A percentile compares a stretch with the other conserved stretches of the same genome.
Evolutionary conservation across 345 rosid species (phyloP).

Genomic region (Clarkia xantiana): DNA sequence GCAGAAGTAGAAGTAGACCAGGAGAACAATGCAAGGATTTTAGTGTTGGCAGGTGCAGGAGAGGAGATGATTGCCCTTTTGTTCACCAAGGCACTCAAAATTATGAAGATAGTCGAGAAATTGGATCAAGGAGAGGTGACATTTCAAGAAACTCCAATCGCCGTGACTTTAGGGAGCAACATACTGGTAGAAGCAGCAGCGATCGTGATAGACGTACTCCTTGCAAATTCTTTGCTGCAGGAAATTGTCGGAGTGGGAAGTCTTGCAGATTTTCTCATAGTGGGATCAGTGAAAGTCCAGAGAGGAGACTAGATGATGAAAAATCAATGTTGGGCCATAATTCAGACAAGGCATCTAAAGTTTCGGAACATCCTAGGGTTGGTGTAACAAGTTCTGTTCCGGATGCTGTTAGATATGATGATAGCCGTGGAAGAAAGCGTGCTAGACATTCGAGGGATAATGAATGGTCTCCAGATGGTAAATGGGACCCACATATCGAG

Average conservation of each 20-base stretch:
- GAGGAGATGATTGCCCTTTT: conserved; percentile 46
- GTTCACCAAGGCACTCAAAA: conserved; percentile 35
- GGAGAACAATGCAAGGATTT: conserved; percentile 49
- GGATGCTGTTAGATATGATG: conserved; percentile 7
- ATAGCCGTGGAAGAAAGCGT: conserved; percentile 9
- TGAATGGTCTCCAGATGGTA: no score
- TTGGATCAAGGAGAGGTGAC: conserved; percentile 30
- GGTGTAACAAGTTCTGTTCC: conserved; percentile 9
- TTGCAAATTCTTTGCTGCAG: conserved; percentile 73
- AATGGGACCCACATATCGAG: no score
- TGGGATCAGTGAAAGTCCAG: conserved; percentile 36
- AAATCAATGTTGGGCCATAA: not conserved
- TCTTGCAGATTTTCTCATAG: conserved; percentile 69
- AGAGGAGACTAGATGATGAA: conserved; percentile 31
- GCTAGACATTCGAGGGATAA: not conserved
- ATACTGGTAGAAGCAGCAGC: conserved; percentile 1
- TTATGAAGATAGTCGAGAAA: conserved; percentile 17
- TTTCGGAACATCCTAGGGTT: conserved; percentile 27
- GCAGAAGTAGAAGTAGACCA: conserved; percentile 41
- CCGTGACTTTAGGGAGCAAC: conserved; percentile 29
- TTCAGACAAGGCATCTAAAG: conserved; percentile 7
- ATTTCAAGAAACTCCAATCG: conserved; percentile 26
- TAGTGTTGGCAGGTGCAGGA: conserved; percentile 55
- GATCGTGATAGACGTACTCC: not conserved
- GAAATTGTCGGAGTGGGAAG: conserved; percentile 71